A percentile compares a stretch with the other conserved stretches of the same genome.
Evolutionary conservation across 257 asterid genomes (phyloP).

Genomic region (Solanum peruvianum): DNA sequence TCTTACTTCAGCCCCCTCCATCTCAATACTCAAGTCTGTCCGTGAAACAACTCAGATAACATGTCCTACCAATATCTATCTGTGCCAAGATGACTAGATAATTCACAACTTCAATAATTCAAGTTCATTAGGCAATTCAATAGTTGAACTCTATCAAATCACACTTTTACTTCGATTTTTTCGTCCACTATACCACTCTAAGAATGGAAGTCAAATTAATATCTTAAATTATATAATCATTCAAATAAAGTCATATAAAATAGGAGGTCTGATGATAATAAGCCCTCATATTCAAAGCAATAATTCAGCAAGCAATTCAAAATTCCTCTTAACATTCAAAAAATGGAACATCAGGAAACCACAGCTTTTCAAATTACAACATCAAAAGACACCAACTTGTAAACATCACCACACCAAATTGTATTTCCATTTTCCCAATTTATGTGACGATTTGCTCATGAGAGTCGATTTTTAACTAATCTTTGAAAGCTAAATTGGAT

Average conservation of each 20-base stretch:
- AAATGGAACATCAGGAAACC: not conserved
- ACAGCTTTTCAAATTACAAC: not conserved
- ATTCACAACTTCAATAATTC: not conserved
- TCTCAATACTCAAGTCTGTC: not conserved
- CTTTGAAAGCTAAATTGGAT: not conserved
- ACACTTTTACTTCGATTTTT: not conserved
- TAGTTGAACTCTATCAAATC: not conserved
- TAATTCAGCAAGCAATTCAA: not conserved
- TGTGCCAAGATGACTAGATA: not conserved
- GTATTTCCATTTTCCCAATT: not conserved
- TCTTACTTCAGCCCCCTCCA: not conserved
- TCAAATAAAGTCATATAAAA: not conserved
- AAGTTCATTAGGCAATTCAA: not conserved
- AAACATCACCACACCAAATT: not conserved
- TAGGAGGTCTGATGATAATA: not conserved
- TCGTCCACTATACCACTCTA: not conserved
- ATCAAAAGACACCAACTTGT: not conserved
- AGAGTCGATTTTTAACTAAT: not conserved
- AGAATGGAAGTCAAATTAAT: not conserved
- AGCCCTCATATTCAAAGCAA: not conserved
- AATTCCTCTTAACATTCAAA: not conserved
- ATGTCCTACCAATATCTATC: not conserved
- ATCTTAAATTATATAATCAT: not conserved
- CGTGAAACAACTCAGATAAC: not conserved
- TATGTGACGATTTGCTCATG: not conserved